Evolutionary conservation across 2,329 filamentous ascomycete genomes (phyloP), one percentile per base, ranked within the genome.

Genomic region (Colletotrichum eremochloae): DNA sequence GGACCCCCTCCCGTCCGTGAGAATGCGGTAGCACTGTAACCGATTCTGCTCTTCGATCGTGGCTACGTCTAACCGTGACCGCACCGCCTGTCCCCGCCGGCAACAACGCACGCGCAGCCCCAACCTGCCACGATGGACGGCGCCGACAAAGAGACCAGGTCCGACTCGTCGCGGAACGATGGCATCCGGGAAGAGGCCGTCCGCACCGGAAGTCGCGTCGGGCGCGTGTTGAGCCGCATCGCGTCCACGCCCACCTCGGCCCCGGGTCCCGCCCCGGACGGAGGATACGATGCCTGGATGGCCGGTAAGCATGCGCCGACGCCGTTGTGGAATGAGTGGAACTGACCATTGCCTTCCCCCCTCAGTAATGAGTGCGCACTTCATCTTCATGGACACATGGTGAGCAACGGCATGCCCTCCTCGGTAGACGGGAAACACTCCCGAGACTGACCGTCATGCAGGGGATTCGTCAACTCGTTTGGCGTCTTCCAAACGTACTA

Each of bases 401-500:
- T 73, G 50, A 38, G 66, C 52, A 18, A 24, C 24, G 7, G 38
- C 62, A 4, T 2, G 33, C 5, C 5, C 6, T n/a, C 56, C 31
- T 36, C 57, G 29, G 2, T 14, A 11, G 12, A 11, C n/a, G 31
- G 18, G 1, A 11, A 14, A 18, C 36, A 29, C 15, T n/a, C n/a
- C 11, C 6, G 9, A 31, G 5, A 52, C 44, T 48, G 29, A 55
- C 24, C 4, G 24, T 14, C 12, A 36, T 24, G 24, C 7, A 71
- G 84, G 83, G 85, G 85, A n/a, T 82, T 85, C 53, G 79, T 84
- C 38, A 85, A 86, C 70, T 82, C 80, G 18, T 85, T 83, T 68
- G 85, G 85, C 3, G 80, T 82, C 9, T 86, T 85, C 66, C 84
- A 86, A 68, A 79, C 82, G 20, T 86, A 86, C 73, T 86, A 86